Conservation (phyloP, 2,329 filamentous ascomycete genomes). For the Ophiocordyceps polyrhachis-furcata region DNA sequence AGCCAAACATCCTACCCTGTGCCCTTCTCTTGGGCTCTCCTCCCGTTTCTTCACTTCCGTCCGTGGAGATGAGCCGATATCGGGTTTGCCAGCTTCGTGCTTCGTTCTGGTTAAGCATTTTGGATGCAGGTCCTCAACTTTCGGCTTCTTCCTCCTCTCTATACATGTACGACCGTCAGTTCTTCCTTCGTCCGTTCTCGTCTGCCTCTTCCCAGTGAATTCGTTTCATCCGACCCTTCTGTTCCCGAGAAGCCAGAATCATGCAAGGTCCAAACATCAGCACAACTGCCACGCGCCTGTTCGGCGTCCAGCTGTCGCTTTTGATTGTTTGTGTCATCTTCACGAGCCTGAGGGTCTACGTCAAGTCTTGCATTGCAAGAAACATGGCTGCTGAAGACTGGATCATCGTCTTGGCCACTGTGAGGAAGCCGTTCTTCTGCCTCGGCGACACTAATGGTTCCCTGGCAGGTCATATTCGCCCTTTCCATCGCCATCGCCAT, state of each 20-base stretch:
- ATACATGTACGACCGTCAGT: no score
- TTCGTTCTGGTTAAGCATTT: no score
- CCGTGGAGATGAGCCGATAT: no score
- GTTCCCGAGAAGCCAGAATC: constrained; percentile 9
- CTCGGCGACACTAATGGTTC: background rate
- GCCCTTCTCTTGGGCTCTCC: no score
- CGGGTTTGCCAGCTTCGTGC: no score
- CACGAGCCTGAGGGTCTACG: constrained; percentile 11
- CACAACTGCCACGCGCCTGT: constrained; percentile 4
- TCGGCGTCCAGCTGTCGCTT: constrained; percentile 10
- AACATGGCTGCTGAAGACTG: constrained; percentile 1
- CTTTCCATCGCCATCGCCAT: background rate
- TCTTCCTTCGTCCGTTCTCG: no score
- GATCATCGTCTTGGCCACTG: constrained; percentile 1
- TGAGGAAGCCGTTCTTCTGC: background rate
- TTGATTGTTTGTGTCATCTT: constrained; percentile 17
- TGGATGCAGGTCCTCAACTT: no score
- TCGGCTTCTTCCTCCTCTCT: no score
- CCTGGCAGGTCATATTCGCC: background rate
- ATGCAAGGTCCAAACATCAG: background rate
- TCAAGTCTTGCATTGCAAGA: background rate
- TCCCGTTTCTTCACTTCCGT: no score
- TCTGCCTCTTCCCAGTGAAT: background rate
- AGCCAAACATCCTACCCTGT: no score
- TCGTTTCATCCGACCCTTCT: background rate